These are phyloP conservation scores for Microstegium vimineum DNA, from an alignment of 176 grass and related monocot species.

Conservation along the genomic window DNA sequence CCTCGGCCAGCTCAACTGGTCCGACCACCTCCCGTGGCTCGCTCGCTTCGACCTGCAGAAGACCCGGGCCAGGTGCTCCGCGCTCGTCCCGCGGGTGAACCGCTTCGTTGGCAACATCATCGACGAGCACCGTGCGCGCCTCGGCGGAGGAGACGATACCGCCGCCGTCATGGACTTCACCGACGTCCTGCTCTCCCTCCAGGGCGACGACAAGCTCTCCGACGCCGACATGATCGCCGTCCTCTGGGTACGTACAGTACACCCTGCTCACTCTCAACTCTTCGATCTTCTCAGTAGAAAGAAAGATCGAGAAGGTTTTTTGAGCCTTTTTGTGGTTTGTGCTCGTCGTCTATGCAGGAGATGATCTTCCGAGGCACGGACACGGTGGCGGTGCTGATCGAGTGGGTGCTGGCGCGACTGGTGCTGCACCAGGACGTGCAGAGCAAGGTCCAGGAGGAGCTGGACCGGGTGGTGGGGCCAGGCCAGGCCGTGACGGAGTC, in stretches of 20 bases:
- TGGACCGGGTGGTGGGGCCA: conserved; percentile 51
- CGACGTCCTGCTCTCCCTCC: conserved; percentile 66
- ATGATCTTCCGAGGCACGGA: conserved; percentile 94
- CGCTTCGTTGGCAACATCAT: conserved; percentile 62
- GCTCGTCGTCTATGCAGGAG: conserved; percentile 28
- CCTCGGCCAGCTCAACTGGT: conserved; percentile 72
- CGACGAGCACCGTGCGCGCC: conserved; percentile 36
- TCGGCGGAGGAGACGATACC: no score
- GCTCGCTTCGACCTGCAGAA: conserved; percentile 51
- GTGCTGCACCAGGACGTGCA: conserved; percentile 65
- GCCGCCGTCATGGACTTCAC: conserved; percentile 46
- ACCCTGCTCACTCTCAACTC: no score
- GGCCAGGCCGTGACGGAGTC: conserved; percentile 29
- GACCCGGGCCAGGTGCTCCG: conserved; percentile 40
- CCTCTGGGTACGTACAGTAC: conserved; percentile 50
- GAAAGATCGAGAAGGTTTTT: no score
- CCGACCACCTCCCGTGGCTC: conserved; percentile 64
- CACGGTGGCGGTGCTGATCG: conserved; percentile 74
- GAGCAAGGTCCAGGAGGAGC: conserved; percentile 54
- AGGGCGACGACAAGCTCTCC: conserved; percentile 55
- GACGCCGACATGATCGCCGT: conserved; percentile 71
- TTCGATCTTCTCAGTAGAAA: no score
- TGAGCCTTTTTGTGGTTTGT: background rate
- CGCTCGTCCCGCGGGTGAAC: conserved; percentile 60
- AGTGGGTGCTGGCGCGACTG: conserved; percentile 65